phyloP scores from a whole-genome alignment of 1,284 basidiomycete species.

The Wolfiporia cocos region DNA sequence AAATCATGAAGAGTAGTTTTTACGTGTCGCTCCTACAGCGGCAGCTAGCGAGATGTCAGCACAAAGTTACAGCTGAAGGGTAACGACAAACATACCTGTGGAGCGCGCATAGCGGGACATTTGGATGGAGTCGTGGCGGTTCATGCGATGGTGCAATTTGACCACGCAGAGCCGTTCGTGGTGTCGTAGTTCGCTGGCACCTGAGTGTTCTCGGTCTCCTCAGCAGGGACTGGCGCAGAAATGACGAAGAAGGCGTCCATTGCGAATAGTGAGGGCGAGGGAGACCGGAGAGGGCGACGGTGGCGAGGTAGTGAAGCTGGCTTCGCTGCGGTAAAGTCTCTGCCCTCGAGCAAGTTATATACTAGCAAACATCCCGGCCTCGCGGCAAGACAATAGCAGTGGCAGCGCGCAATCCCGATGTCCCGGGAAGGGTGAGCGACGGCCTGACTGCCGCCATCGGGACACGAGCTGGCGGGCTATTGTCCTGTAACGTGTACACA shows the following conservation, averaged over 20 bases:
- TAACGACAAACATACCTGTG: too few species aligned
- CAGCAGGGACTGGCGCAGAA: constrained; percentile 5
- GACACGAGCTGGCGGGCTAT: too few species aligned
- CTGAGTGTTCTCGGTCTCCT: constrained; percentile 2
- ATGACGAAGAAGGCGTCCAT: constrained; percentile 11
- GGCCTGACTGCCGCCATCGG: too few species aligned
- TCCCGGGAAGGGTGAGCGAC: too few species aligned
- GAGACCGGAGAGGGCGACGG: neutral
- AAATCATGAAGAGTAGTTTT: too few species aligned
- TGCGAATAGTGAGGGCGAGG: neutral
- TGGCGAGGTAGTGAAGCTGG: neutral
- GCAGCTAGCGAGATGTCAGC: too few species aligned
- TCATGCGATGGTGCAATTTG: constrained; percentile 6
- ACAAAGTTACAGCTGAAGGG: too few species aligned
- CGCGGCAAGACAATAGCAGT: neutral
- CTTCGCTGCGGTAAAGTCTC: neutral
- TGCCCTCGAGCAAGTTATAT: neutral
- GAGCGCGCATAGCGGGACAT: too few species aligned
- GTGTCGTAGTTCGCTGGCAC: constrained; percentile 6
- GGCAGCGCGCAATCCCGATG: too few species aligned
- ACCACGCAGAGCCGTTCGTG: neutral
- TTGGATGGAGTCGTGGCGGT: too few species aligned
- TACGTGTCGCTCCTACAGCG: too few species aligned
- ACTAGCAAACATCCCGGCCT: neutral
- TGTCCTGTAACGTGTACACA: too few species aligned